phyloP scores from a whole-genome alignment of 805 yeast genomes.

The Candida awuae region DNA sequence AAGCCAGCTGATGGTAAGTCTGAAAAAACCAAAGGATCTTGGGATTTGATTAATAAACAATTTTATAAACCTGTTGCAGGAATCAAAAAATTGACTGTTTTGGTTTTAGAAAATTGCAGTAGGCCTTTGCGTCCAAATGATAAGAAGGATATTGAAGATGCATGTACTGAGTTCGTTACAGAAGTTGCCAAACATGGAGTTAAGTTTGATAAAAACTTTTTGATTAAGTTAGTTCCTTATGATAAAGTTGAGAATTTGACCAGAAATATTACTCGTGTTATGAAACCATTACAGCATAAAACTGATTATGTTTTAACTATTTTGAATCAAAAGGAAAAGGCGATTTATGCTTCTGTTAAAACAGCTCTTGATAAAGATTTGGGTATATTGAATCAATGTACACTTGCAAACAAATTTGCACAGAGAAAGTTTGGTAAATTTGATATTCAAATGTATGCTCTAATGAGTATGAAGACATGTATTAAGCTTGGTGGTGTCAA shows the following conservation, averaged over 20 bases:
- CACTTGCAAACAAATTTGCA: constrained; percentile 22
- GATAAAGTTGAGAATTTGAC: constrained; percentile 12
- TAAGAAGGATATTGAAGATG: constrained; percentile 11
- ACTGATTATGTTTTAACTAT: constrained; percentile 21
- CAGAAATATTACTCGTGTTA: constrained; percentile 10
- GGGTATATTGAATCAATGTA: constrained; percentile 26
- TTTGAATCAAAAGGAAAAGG: constrained; percentile 19
- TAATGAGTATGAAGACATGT: constrained; percentile 28
- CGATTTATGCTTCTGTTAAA: constrained; percentile 23
- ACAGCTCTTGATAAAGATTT: constrained; percentile 22
- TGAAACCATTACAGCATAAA: constrained; percentile 14
- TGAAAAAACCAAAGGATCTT: constrained; percentile 19
- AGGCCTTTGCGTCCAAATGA: constrained; percentile 14
- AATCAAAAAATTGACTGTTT: constrained; percentile 12
- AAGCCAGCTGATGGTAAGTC: constrained; percentile 19
- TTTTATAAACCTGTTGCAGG: constrained; percentile 16
- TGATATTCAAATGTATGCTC: constrained; percentile 25
- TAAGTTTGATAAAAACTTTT: constrained; percentile 10
- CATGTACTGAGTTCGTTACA: constrained; percentile 14
- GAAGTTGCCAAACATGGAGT: constrained; percentile 18
- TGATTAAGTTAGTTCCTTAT: constrained; percentile 8
- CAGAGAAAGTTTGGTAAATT: constrained; percentile 19
- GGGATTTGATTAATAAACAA: constrained; percentile 18
- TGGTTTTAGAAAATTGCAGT: constrained; percentile 13
- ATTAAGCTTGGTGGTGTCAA: constrained; percentile 27